phyloP scores from a whole-genome alignment of 1,284 basidiomycete species.

The Malassezia brasiliensis region DNA sequence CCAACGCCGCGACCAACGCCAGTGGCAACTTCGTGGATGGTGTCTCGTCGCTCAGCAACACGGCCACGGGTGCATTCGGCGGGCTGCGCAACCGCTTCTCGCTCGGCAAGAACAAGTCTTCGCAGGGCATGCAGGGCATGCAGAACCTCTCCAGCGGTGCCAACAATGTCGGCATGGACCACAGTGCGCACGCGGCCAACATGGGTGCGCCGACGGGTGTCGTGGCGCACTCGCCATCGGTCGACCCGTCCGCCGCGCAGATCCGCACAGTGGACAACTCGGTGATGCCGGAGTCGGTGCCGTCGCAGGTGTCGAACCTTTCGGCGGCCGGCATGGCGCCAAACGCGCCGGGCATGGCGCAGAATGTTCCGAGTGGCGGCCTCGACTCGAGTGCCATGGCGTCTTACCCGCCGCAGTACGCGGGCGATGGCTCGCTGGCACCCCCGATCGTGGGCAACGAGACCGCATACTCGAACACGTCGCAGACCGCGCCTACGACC shows the following conservation, averaged over 20 bases:
- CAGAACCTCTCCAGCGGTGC: slow-evolving; percentile 13
- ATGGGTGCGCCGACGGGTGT: background rate
- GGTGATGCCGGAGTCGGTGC: background rate
- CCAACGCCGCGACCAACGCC: slow-evolving; percentile 60
- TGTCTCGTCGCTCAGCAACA: background rate
- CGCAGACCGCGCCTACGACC: slow-evolving; percentile 8
- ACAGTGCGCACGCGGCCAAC: background rate
- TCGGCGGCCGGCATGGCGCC: background rate
- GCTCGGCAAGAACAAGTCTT: slow-evolving; percentile 2
- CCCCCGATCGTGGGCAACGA: background rate
- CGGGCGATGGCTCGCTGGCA: background rate
- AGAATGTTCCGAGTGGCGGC: background rate
- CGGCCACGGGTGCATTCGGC: slow-evolving; percentile 3
- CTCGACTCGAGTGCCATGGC: background rate
- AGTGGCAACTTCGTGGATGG: slow-evolving; percentile 49
- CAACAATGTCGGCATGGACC: background rate
- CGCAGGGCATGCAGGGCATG: background rate
- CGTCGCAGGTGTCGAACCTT: background rate
- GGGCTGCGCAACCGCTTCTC: slow-evolving; percentile 21
- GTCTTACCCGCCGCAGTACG: background rate
- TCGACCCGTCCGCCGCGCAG: background rate
- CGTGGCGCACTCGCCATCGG: background rate
- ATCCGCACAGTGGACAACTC: background rate
- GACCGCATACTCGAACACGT: background rate
- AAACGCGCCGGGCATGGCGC: background rate